These are phyloP conservation scores for Talaromyces sp. DNA, from an alignment of 2,329 filamentous ascomycete species.

Conservation along the genomic window DNA sequence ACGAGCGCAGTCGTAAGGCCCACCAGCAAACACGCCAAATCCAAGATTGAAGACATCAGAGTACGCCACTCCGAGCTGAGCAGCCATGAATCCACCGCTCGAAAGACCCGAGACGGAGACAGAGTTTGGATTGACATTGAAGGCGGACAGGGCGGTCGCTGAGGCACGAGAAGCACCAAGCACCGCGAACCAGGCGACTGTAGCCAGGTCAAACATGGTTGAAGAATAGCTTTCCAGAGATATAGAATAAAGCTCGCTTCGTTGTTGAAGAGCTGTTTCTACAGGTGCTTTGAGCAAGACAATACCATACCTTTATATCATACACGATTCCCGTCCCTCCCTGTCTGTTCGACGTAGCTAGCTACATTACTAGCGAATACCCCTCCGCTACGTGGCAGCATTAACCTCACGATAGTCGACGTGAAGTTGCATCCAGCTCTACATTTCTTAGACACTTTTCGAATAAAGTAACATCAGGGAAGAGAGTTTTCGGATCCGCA, in stretches of 20 bases:
- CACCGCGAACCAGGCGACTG: neutral
- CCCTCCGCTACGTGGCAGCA: neutral
- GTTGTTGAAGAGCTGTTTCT: neutral
- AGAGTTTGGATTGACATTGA: slow-evolving; percentile 15
- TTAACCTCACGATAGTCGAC: neutral
- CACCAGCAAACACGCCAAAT: slow-evolving; percentile 19
- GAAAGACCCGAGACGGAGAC: slow-evolving; percentile 19
- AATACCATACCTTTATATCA: neutral
- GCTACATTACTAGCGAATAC: too few species aligned
- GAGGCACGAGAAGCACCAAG: neutral
- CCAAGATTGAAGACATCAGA: slow-evolving; percentile 16
- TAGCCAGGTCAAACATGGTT: neutral
- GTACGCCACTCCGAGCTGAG: slow-evolving; percentile 19
- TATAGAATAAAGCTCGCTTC: neutral
- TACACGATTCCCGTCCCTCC: neutral
- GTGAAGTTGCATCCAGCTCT: neutral
- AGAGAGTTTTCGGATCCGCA: neutral
- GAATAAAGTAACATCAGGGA: neutral
- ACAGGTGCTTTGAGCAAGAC: neutral
- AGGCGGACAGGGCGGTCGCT: slow-evolving; percentile 11
- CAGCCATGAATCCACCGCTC: slow-evolving; percentile 18
- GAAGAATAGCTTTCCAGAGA: neutral
- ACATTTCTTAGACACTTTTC: neutral
- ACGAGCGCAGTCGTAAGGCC: slow-evolving; percentile 19
- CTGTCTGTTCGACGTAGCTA: too few species aligned